Base-by-base conservation (phyloP, 805 yeast species). In the Ogataea parapolymorpha region DNA sequence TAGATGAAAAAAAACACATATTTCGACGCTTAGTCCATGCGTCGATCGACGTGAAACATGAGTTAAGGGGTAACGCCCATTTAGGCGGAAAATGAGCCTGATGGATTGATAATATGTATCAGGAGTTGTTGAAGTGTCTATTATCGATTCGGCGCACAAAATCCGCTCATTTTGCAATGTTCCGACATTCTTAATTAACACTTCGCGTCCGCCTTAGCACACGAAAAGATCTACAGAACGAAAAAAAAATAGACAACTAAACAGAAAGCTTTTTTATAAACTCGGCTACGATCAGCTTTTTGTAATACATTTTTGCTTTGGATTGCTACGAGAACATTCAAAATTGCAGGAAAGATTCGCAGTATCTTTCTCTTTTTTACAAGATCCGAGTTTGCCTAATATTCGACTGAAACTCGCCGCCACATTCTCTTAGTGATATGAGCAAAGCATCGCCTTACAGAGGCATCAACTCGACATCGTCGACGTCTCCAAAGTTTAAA, bases 361-460 rank as follows among this genome's bases (percentile, higher is more conserved):
- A 8, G 27, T 2, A 3, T 25, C 27, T 25, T 25, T 25, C 7
- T 25, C n/a, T 4, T 5, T 25, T n/a, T 25, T n/a, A 11, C n/a
- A 25, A 25, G 14, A 25, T 6, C 27, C 27, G 14, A 11, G 27
- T 25, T 25, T n/a, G 14, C 27, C 3, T 25, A 10, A 5, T n/a
- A 12, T 25, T 11, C 13, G 12, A 10, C 13, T 25, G 27, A 25
- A 25, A 25, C 14, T 25, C 14, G 14, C 27, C 12, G 7, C 22
- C 16, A n/a, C 29, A 37, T 14, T 24, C 32, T 15, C 33, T 29
- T 29, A 17, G n/a, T 31, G 24, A 31, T n/a, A 52, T 52, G 56
- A 52, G 44, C 44, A 46, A 46, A 20, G 22, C 53, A 15, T 50
- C 55, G 11, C 54, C 57, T 22, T 53, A 53, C 38, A 49, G 58